phyloP scores from a whole-genome alignment of 768 basidiomycete genomes.

The Lentinula guzmanii region DNA sequence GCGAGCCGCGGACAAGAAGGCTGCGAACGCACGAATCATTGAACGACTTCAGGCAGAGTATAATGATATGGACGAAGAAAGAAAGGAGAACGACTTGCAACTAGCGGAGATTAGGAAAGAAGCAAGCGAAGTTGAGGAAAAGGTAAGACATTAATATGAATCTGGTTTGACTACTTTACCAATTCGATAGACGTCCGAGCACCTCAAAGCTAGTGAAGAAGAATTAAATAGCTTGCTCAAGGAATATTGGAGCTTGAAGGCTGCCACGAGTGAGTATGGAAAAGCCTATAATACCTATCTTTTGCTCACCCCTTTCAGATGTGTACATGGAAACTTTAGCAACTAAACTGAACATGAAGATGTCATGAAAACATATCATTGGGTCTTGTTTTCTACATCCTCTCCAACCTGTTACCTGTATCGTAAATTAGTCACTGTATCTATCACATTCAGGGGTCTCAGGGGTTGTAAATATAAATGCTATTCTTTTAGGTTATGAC shows the following conservation, averaged over 20 bases:
- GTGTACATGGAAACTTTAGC: conserved; percentile 85
- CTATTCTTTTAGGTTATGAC: neutral
- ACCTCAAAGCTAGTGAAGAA: conserved; percentile 64
- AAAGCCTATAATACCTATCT: neutral
- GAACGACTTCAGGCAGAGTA: conserved; percentile 75
- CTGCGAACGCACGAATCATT: conserved; percentile 66
- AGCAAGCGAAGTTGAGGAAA: conserved; percentile 59
- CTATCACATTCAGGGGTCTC: neutral
- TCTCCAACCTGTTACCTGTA: neutral
- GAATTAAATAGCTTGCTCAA: conserved; percentile 78
- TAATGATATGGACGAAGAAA: conserved; percentile 69
- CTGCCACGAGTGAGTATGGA: conserved; percentile 56
- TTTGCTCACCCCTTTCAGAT: conserved; percentile 33
- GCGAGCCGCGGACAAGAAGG: conserved; percentile 75
- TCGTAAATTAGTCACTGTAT: neutral
- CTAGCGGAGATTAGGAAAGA: conserved; percentile 72
- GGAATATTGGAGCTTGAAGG: conserved; percentile 79
- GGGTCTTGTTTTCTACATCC: too few relatives aligned
- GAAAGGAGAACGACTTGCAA: conserved; percentile 73
- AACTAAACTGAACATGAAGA: conserved; percentile 67
- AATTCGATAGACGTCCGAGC: conserved; percentile 59
- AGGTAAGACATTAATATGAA: conserved; percentile 33
- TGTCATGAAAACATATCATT: conserved; percentile 6
- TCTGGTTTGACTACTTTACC: neutral
- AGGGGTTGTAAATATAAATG: neutral